phyloP scores from a whole-genome alignment of 257 asterid species.

The Nicotiana undulata region DNA sequence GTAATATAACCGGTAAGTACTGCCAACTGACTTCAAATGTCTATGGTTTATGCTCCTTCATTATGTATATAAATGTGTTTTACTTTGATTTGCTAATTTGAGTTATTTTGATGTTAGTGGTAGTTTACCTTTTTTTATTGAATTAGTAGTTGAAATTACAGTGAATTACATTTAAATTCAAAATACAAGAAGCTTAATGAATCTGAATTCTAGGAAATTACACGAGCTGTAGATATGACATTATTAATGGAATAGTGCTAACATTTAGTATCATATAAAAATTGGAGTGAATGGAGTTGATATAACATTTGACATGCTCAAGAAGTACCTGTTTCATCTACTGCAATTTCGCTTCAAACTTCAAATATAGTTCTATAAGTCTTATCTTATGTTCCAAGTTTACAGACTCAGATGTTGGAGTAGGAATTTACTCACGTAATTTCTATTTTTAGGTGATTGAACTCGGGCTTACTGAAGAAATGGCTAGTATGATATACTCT shows the following conservation, averaged over 20 bases:
- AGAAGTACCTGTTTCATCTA: not conserved
- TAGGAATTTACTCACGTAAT: not conserved
- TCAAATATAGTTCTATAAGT: not conserved
- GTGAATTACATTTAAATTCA: not conserved
- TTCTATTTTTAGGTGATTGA: not conserved
- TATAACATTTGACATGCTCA: not conserved
- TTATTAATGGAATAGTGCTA: not conserved
- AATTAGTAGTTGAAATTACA: not conserved
- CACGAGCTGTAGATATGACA: not conserved
- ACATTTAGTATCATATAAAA: not conserved
- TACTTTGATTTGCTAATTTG: not conserved
- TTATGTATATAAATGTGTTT: not conserved
- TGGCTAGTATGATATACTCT: not conserved
- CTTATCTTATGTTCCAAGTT: not conserved
- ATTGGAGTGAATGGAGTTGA: not conserved
- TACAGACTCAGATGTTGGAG: not conserved
- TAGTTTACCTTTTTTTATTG: not conserved
- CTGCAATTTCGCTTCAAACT: not conserved
- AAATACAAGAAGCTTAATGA: not conserved
- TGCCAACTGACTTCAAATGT: not conserved
- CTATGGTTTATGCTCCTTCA: not conserved
- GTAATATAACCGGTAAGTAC: slow-evolving; percentile 9
- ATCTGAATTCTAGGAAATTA: not conserved
- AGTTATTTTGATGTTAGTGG: not conserved
- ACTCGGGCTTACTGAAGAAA: not conserved